phyloP scores from a whole-genome alignment of 768 basidiomycete species.

The Trametes cinnabarina region DNA sequence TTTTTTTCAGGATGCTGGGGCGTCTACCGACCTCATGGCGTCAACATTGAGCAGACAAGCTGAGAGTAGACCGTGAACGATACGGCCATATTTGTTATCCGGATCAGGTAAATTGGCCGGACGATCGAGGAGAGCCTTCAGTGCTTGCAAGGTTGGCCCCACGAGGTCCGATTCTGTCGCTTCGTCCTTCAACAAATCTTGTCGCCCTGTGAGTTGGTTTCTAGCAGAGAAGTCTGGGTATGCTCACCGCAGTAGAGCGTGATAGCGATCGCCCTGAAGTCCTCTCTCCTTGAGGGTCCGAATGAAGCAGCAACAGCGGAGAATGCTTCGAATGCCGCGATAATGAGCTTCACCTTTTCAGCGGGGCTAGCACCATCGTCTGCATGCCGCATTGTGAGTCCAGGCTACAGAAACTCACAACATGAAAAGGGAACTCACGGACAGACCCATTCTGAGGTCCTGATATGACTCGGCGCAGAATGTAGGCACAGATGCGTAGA shows the following conservation, averaged over 20 bases:
- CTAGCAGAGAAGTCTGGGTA: background rate
- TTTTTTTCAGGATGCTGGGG: too few relatives aligned
- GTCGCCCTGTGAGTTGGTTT: background rate
- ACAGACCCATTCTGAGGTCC: slow-evolving; percentile 48
- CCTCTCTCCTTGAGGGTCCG: slow-evolving; percentile 58
- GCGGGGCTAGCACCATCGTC: slow-evolving; percentile 45
- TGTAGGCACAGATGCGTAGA: slow-evolving; percentile 77
- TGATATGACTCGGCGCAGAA: slow-evolving; percentile 70
- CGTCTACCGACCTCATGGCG: slow-evolving; percentile 75
- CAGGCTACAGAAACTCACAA: background rate
- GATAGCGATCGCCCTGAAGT: slow-evolving; percentile 75
- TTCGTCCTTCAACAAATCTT: slow-evolving; percentile 89
- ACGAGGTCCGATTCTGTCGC: slow-evolving; percentile 74
- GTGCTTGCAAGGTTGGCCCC: slow-evolving; percentile 73
- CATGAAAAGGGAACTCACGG: slow-evolving; percentile 37
- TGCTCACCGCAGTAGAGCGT: slow-evolving; percentile 73
- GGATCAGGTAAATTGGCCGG: slow-evolving; percentile 42
- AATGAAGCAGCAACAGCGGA: slow-evolving; percentile 56
- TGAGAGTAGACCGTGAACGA: slow-evolving; percentile 81
- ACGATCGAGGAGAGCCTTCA: slow-evolving; percentile 71
- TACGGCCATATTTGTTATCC: slow-evolving; percentile 52
- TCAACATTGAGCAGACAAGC: slow-evolving; percentile 84
- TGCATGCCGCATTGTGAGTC: slow-evolving; percentile 13
- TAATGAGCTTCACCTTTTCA: slow-evolving; percentile 66
- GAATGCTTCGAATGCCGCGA: slow-evolving; percentile 60